These are phyloP conservation scores for Eutypa lata DNA, from an alignment of 2,329 filamentous ascomycete species.

Conservation along the genomic window DNA sequence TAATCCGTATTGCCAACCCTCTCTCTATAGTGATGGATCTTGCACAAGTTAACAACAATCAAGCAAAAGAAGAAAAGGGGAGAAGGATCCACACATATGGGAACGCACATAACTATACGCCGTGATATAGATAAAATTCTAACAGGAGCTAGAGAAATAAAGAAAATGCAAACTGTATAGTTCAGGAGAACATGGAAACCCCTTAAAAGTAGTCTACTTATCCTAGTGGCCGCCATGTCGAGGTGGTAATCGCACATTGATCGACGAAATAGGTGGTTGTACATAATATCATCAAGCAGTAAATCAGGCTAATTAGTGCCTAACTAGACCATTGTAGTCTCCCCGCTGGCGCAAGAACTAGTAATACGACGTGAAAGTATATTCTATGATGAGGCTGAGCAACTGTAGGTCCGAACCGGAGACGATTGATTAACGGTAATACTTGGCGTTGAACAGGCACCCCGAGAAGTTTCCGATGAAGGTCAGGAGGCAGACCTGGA, in stretches of 20 bases:
- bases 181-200: constrained; percentile 35
- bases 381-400: constrained; percentile 28
- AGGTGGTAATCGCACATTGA: constrained; percentile 29
- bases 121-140: constrained; percentile 42
- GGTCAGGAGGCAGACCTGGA: constrained; percentile 29
- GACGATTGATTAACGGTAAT: constrained; percentile 25
- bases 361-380: constrained; percentile 29
- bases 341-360: constrained; percentile 39
- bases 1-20: constrained; percentile 12
- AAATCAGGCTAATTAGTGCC: constrained; percentile 46
- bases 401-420: constrained; percentile 21
- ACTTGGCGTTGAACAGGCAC: constrained; percentile 28
- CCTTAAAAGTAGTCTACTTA: constrained; percentile 38
- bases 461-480: constrained; percentile 27
- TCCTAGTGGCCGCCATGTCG: constrained; percentile 32
- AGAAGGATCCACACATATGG: neutral
- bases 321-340: constrained; percentile 36
- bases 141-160: constrained; percentile 41
- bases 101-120: constrained; percentile 2
- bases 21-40: constrained; percentile 15
- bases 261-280: constrained; percentile 52
- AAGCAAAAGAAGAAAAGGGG: neutral
- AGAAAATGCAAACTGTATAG: constrained; percentile 26
- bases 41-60: too few relatives aligned
- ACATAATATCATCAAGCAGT: constrained; percentile 49